Evolutionary conservation across 192 early-diverging fungal species (phyloP).

Genomic region (Backusella circina): DNA sequence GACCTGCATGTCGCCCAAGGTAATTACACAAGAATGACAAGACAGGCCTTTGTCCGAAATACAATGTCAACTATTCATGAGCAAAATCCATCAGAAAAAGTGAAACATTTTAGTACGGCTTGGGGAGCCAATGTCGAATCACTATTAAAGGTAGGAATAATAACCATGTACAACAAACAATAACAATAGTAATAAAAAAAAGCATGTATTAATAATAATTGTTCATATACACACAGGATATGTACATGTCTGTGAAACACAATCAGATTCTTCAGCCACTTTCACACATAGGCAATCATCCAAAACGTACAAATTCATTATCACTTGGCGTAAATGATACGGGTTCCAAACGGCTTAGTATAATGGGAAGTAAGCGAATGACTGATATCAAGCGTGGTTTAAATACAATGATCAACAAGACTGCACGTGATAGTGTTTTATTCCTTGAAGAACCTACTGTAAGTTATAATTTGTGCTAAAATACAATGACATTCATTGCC

Average conservation of each 20-base stretch:
- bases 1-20: slow-evolving; percentile 88
- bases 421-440: slow-evolving; percentile 19
- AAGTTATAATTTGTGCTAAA: not conserved
- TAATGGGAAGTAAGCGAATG: slow-evolving; percentile 19
- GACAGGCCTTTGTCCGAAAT: slow-evolving; percentile 69
- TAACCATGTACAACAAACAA: not conserved
- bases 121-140: slow-evolving; percentile 57
- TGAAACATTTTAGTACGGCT: not conserved
- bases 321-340: not conserved
- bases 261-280: slow-evolving; percentile 54
- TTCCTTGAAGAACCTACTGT: not conserved
- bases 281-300: not conserved
- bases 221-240: slow-evolving; percentile 32
- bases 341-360: slow-evolving; percentile 12
- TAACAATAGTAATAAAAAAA: no score
- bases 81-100: slow-evolving; percentile 18
- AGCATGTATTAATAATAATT: not conserved
- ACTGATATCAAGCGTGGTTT: slow-evolving; percentile 23
- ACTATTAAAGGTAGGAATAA: slow-evolving; percentile 39
- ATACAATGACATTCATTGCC: not conserved
- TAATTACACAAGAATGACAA: slow-evolving; percentile 68
- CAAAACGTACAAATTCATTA: not conserved
- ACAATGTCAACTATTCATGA: slow-evolving; percentile 52
- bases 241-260: slow-evolving; percentile 57
- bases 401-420: slow-evolving; percentile 22